A percentile compares a stretch with the other conserved stretches of the same genome.
Conservation (phyloP, 306 rosid species). For the Cicer chorassanicum region DNA sequence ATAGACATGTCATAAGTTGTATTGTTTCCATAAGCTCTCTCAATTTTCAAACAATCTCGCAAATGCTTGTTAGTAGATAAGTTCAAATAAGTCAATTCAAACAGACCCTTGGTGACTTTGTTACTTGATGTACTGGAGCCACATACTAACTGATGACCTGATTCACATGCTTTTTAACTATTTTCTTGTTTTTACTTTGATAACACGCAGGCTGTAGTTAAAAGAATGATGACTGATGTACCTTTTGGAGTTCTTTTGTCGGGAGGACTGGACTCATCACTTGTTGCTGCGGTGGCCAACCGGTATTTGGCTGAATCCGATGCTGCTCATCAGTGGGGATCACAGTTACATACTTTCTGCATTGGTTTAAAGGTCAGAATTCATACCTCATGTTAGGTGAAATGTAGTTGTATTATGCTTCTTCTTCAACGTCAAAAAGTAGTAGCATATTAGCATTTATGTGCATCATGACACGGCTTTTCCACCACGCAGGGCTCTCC, state of each 20-base stretch:
- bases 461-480: slow-evolving; percentile 41
- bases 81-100: no score
- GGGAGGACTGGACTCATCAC: slow-evolving; percentile 96
- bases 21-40: no score
- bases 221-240: slow-evolving; percentile 98
- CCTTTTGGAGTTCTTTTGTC: slow-evolving; percentile 97
- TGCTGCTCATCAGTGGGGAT: slow-evolving; percentile 90
- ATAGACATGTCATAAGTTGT: no score
- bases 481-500: slow-evolving; percentile 80
- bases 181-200: slow-evolving; percentile 38
- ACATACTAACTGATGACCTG: slow-evolving; percentile 20
- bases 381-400: slow-evolving; percentile 30
- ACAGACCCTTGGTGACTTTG: background rate
- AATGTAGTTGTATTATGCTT: slow-evolving; percentile 13
- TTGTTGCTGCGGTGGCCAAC: slow-evolving; percentile 89
- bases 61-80: no score
- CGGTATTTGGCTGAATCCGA: slow-evolving; percentile 70
- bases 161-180: slow-evolving; percentile 18
- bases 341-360: slow-evolving; percentile 90
- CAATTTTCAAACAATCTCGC: no score
- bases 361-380: slow-evolving; percentile 78
- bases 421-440: slow-evolving; percentile 19
- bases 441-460: slow-evolving; percentile 19
- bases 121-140: slow-evolving; percentile 16
- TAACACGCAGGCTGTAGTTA: slow-evolving; percentile 76